phyloP scores from a whole-genome alignment of 805 yeast species.

The Teunomyces panamensis region DNA sequence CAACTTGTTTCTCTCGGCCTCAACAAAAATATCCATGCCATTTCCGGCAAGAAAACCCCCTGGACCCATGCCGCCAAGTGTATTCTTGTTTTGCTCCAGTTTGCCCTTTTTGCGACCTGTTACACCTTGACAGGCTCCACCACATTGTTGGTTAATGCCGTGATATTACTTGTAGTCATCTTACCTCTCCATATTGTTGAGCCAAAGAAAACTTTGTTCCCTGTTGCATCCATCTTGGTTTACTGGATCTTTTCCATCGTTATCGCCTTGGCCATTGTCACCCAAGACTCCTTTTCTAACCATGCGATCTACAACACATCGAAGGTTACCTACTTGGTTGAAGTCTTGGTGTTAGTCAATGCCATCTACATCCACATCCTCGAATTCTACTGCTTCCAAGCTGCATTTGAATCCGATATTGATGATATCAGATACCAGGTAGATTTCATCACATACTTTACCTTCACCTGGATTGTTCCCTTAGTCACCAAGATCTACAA shows the following conservation, averaged over 20 bases:
- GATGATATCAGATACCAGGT: slow-evolving; percentile 10
- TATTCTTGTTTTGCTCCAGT: slow-evolving; percentile 12
- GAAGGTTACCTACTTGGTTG: slow-evolving; percentile 5
- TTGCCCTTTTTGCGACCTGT: slow-evolving; percentile 11
- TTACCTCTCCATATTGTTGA: slow-evolving; percentile 24
- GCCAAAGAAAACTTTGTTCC: slow-evolving; percentile 18
- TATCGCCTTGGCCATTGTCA: slow-evolving; percentile 8
- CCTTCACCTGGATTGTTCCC: slow-evolving; percentile 29
- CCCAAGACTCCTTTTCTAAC: slow-evolving; percentile 20
- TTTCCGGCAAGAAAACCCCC: slow-evolving; percentile 6
- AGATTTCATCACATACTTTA: slow-evolving; percentile 19
- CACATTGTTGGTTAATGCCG: slow-evolving; percentile 7
- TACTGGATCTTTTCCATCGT: slow-evolving; percentile 19
- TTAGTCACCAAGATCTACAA: slow-evolving; percentile 21
- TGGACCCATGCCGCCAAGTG: slow-evolving; percentile 10
- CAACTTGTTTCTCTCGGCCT: slow-evolving; percentile 10
- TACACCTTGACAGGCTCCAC: slow-evolving; percentile 3
- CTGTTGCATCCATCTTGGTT: slow-evolving; percentile 20
- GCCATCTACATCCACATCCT: slow-evolving; percentile 12
- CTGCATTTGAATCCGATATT: slow-evolving; percentile 22
- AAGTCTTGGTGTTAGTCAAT: slow-evolving; percentile 10
- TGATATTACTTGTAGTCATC: slow-evolving; percentile 7
- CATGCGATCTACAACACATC: slow-evolving; percentile 13
- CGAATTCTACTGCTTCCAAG: slow-evolving; percentile 19
- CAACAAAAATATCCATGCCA: background rate